Evolutionary conservation across 139 green algal genomes (phyloP), one percentile per base, ranked within the genome.

Genomic region (Chlamydomonas eustigma): DNA sequence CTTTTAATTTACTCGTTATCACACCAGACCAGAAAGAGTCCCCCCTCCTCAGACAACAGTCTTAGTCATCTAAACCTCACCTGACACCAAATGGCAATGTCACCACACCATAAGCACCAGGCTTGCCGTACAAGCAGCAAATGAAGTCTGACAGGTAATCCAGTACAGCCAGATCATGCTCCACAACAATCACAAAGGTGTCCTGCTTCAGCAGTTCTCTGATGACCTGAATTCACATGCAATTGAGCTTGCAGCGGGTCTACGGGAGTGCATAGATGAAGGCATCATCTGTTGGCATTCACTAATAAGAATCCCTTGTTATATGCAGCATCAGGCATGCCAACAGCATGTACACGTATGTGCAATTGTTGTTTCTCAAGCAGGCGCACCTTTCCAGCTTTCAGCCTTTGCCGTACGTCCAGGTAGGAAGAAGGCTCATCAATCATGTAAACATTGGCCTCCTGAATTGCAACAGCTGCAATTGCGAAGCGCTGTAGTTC

Each of bases 71-170:
- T n/a, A n/a, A n/a, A n/a, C n/a, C n/a, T n/a, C 51, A 88, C 83
- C 83, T 81, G 33, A 89, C 87, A 44, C 83, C 86, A 81, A 99
- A 99, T 35, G 96, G 96, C 89, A 99, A 85, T 39, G 96, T 99
- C 39, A 99, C 96, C 8, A 99, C 96, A 51, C 96, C 96, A 78
- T 99, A 99, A 2, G 96, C 96, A 35, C 92, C 91, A 1, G 96
- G 96, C 87, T 97, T 97, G 78, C 96, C 96, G 75, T 99, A 99
- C 78, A 99, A 84, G 88, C 95, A 98, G 90, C 96, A 99, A 79
- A 99, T 95, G 89, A 98, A 99, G 92, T 99, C 96, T 1, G 92
- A 97, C 22, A 99, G 87, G 87, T 99, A 99, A 89, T 99, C 96
- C 73, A 99, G 90, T 77, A 99, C 96, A n/a, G 86, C 87, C 58